Base-by-base conservation (phyloP, 495 filamentous ascomycete species). In the Tuber borchii region DNA sequence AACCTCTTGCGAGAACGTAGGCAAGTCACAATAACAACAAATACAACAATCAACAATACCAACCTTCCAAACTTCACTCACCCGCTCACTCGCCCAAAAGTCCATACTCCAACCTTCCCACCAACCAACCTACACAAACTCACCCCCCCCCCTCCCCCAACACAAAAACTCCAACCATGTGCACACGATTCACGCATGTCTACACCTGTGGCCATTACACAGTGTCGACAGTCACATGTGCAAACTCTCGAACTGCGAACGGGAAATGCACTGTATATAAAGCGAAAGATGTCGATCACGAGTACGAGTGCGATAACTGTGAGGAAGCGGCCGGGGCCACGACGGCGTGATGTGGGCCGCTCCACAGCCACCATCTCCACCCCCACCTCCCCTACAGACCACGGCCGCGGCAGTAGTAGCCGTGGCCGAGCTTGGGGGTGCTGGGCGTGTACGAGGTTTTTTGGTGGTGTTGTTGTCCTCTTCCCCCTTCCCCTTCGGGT, bases 341-440 rank as follows among this genome's bases (percentile, higher is more conserved):
- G 69, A 74, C 72, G 48, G 74, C 56, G 56, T 61, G 12, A 61
- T 61, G n/a, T 61, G 56, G 70, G 31, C 40, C 74, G 45, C 43
- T 43, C 84, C 89, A 87, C 83, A 97, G 80, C 75, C 85, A 95
- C 19, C 94, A n/a, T 26, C n/a, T 8, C 39, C 68, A 70, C 68
- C 68, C 16, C 68, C 14, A 70, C 68, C 68, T 34, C 68, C 68
- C 16, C 70, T 34, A 34, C 70, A 14, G 39, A 22, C 22, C 70
- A 39, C 14, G 20, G 10, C 34, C 70, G 69, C 31, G 26, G n/a
- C 71, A 22, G 48, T n/a, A 6, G 69, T 6, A 61, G 56, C 56
- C 0, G 56, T 14, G n/a, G 56, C 26, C 56, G n/a, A 31, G 56
- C 56, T 61, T 16, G 56, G 56, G 56, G n/a, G 31, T 31, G 56